Conservation (phyloP, 768 basidiomycete genomes). For the Chalciporus chontae region DNA sequence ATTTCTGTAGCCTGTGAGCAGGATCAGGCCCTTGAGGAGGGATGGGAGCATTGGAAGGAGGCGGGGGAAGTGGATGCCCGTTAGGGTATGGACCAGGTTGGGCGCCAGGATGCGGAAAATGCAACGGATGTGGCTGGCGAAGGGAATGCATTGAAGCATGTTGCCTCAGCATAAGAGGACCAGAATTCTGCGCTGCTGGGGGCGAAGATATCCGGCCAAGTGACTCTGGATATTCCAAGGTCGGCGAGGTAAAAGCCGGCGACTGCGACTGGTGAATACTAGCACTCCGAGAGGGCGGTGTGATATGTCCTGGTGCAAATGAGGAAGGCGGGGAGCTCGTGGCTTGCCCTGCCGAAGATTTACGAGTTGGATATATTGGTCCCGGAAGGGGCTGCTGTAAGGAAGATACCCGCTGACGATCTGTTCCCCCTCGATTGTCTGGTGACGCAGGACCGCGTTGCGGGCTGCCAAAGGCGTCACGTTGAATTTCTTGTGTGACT, state of each 20-base stretch:
- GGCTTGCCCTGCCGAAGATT: conserved; percentile 20
- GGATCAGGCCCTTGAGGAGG: conserved; percentile 44
- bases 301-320: conserved; percentile 33
- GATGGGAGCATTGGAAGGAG: conserved; percentile 10
- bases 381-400: conserved; percentile 18
- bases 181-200: conserved; percentile 6
- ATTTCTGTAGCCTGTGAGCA: conserved; percentile 41
- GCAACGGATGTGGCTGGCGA: conserved; percentile 25
- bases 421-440: not conserved
- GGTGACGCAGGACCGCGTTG: conserved; percentile 4
- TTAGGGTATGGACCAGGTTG: conserved; percentile 12
- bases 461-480: conserved; percentile 3
- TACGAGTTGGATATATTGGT: conserved; percentile 18
- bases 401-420: conserved; percentile 16
- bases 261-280: conserved; percentile 28
- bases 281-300: conserved; percentile 39
- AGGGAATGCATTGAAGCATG: conserved; percentile 26
- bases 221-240: conserved; percentile 18
- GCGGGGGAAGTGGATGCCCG: conserved; percentile 9
- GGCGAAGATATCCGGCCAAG: conserved; percentile 18
- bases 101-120: conserved; percentile 21
- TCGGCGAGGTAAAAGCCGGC: conserved; percentile 21
- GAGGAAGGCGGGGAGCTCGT: conserved; percentile 29
- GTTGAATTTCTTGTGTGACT: conserved; percentile 2
- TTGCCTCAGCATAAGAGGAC: conserved; percentile 16